Conservation (phyloP, 2,329 filamentous ascomycete genomes). For the Cladosporium sp. region DNA sequence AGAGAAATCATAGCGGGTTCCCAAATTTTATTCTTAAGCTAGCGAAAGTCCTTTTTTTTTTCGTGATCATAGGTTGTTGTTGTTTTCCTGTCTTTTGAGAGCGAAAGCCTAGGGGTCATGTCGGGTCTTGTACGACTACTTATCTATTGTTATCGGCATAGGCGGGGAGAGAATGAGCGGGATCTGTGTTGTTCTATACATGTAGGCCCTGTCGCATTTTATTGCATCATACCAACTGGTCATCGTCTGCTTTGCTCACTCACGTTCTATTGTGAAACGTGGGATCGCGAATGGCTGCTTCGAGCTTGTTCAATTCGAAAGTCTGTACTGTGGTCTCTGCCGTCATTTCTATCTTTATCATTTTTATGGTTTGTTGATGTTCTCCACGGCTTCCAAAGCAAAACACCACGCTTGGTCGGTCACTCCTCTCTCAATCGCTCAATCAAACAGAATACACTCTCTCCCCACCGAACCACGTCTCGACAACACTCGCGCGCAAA, state of each 20-base stretch:
- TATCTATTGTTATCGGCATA: background rate
- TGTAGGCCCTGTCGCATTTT: background rate
- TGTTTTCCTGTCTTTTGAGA: background rate
- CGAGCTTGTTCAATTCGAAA: background rate
- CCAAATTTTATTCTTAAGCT: background rate
- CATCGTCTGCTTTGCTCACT: background rate
- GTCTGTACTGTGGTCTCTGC: background rate
- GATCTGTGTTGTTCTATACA: background rate
- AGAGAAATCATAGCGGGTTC: background rate
- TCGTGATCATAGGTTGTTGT: background rate
- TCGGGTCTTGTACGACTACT: background rate
- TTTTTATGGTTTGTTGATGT: background rate
- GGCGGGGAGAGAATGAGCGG: background rate
- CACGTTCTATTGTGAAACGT: background rate
- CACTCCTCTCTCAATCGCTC: too few species aligned
- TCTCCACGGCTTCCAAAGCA: background rate
- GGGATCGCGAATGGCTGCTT: background rate
- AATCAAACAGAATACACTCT: background rate
- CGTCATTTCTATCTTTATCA: background rate
- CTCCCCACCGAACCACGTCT: slow-evolving; percentile 5
- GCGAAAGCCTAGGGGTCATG: background rate
- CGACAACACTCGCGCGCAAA: slow-evolving; percentile 1
- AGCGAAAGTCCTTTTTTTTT: background rate
- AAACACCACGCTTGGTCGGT: background rate
- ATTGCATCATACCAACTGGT: background rate